Percentiles rank a stretch among this genome's conserved stretches.
Conservation (phyloP, 1,139 yeast species). For the Sugiyamaella paludigena region DNA sequence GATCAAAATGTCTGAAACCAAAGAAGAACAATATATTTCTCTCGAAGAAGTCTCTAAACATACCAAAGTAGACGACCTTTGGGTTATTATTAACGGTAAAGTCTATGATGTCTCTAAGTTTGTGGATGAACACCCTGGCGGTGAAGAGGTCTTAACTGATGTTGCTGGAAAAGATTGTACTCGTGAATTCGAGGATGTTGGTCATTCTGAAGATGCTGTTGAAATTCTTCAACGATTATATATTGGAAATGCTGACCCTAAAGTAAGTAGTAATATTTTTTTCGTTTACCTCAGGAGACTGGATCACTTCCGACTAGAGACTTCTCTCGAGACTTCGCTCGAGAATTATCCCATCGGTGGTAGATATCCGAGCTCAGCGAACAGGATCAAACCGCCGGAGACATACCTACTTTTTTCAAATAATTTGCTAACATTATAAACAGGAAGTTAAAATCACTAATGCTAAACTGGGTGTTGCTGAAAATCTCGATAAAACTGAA, state of each 20-base stretch:
- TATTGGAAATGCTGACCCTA: conserved; percentile 63
- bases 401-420: neutral
- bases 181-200: conserved; percentile 91
- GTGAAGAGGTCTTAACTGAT: conserved; percentile 92
- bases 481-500: conserved; percentile 18
- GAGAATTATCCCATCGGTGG: too few relatives aligned
- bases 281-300: neutral
- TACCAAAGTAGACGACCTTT: conserved; percentile 72
- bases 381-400: too few relatives aligned
- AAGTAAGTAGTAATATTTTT: conserved; percentile 24
- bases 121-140: conserved; percentile 98
- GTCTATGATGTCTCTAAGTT: conserved; percentile 84
- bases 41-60: conserved; percentile 77
- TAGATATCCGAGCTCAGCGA: too few relatives aligned
- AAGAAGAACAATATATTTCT: conserved; percentile 27
- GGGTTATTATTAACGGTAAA: conserved; percentile 88
- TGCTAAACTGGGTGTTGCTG: conserved; percentile 21
- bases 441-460: conserved; percentile 17
- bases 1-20: conserved; percentile 11
- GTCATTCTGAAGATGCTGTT: conserved; percentile 95
- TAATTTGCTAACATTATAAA: conserved; percentile 9
- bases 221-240: conserved; percentile 65
- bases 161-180: conserved; percentile 94
- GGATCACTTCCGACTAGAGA: too few relatives aligned
- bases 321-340: too few relatives aligned